These are phyloP conservation scores for Chlorophyllum brunneum DNA, from an alignment of 768 basidiomycete genomes.

Conservation along the genomic window DNA sequence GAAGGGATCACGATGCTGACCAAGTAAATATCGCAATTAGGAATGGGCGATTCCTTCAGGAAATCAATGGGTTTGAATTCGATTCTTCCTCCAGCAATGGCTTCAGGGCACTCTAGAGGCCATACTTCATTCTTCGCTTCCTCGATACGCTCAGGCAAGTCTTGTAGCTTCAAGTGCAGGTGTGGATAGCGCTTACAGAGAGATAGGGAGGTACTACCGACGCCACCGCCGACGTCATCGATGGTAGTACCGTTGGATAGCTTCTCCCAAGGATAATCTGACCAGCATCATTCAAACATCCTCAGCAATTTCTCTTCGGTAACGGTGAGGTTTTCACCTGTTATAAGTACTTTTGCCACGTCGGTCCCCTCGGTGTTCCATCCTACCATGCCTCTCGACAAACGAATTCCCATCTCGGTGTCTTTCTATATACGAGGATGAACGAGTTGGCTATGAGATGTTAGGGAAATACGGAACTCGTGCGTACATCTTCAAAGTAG, in stretches of 20 bases:
- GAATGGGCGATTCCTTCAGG: conserved; percentile 29
- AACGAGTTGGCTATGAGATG: too few relatives aligned
- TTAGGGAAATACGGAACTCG: too few relatives aligned
- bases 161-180: conserved; percentile 28
- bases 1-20: conserved; percentile 19
- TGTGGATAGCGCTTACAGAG: conserved; percentile 25
- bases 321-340: neutral
- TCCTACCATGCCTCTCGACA: conserved; percentile 29
- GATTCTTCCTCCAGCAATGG: conserved; percentile 26
- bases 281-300: too few relatives aligned
- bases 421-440: neutral
- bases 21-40: conserved; percentile 34
- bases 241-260: conserved; percentile 20
- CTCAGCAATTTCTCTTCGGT: neutral
- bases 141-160: conserved; percentile 24
- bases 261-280: conserved; percentile 25
- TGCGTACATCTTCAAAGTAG: too few relatives aligned
- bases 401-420: conserved; percentile 18
- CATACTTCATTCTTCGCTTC: conserved; percentile 27
- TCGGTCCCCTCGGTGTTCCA: too few relatives aligned
- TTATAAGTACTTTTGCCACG: conserved; percentile 20
- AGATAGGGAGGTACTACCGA: conserved; percentile 26
- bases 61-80: conserved; percentile 34
- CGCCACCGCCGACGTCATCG: conserved; percentile 33
- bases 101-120: conserved; percentile 27